These are phyloP conservation scores for Hemerocallis citrina DNA, from an alignment of 106 monocot species.

Conservation along the genomic window DNA sequence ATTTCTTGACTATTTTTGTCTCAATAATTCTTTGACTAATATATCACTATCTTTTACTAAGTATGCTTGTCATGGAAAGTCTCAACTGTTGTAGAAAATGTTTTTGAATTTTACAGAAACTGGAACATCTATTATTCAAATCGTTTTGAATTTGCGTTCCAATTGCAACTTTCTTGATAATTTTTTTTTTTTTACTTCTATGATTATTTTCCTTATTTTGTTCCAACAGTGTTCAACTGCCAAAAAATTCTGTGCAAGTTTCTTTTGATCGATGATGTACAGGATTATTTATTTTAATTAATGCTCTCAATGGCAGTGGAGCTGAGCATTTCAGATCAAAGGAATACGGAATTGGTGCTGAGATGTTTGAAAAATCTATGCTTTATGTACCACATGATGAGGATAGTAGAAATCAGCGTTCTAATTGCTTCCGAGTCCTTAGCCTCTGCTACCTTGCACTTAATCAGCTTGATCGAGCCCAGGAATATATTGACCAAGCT, in stretches of 20 bases:
- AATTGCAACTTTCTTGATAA: neutral
- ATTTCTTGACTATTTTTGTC: too few relatives aligned
- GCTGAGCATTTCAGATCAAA: conserved; percentile 72
- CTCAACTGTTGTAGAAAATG: too few relatives aligned
- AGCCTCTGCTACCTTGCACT: conserved; percentile 77
- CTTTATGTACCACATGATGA: conserved; percentile 72
- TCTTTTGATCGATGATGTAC: neutral
- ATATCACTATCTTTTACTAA: too few relatives aligned
- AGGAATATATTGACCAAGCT: conserved; percentile 83
- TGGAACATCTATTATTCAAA: too few relatives aligned
- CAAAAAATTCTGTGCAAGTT: neutral
- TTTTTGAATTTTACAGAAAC: too few relatives aligned
- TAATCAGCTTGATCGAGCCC: conserved; percentile 61
- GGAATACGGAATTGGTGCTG: conserved; percentile 55
- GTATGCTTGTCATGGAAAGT: too few relatives aligned
- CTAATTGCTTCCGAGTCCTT: conserved; percentile 90
- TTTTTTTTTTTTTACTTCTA: neutral
- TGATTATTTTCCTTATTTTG: neutral
- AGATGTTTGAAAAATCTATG: conserved; percentile 95
- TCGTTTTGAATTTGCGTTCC: neutral
- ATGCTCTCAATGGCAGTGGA: conserved; percentile 35
- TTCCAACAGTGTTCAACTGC: neutral
- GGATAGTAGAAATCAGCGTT: conserved; percentile 52
- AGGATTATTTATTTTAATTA: neutral
- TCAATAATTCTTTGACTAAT: too few relatives aligned